Evolutionary conservation across 106 monocot genomes (phyloP).

Genomic region (Dendrobium huoshanense): DNA sequence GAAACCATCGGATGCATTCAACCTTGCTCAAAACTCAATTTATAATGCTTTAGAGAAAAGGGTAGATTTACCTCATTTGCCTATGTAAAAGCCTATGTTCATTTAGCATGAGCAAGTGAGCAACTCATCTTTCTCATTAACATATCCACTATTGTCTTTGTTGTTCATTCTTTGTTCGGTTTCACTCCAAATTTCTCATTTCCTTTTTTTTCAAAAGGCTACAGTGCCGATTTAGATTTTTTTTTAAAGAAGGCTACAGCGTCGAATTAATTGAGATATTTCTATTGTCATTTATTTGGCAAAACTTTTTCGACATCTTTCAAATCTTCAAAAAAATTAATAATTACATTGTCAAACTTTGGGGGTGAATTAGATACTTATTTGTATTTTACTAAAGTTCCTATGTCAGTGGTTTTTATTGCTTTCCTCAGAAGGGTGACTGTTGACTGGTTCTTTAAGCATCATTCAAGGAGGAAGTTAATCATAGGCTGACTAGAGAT

Average conservation of each 20-base stretch:
- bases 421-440: neutral
- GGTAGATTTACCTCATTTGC: neutral
- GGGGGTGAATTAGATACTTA: neutral
- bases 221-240: too few relatives aligned
- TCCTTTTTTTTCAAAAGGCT: neutral
- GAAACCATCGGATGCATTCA: neutral
- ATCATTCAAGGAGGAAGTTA: neutral
- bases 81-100: neutral
- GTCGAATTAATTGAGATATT: too few relatives aligned
- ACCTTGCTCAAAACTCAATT: neutral
- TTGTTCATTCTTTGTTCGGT: neutral
- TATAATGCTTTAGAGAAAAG: neutral
- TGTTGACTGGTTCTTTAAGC: neutral
- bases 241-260: too few relatives aligned
- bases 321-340: neutral
- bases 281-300: neutral
- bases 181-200: neutral
- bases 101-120: neutral
- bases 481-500: neutral
- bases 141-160: neutral
- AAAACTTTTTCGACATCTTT: neutral
- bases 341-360: neutral
- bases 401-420: neutral
- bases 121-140: neutral
- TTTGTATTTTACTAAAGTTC: neutral